Percentiles rank a stretch among this genome's conserved stretches.
Evolutionary conservation across 345 rosid genomes (phyloP).

Genomic region (Murraya paniculata): DNA sequence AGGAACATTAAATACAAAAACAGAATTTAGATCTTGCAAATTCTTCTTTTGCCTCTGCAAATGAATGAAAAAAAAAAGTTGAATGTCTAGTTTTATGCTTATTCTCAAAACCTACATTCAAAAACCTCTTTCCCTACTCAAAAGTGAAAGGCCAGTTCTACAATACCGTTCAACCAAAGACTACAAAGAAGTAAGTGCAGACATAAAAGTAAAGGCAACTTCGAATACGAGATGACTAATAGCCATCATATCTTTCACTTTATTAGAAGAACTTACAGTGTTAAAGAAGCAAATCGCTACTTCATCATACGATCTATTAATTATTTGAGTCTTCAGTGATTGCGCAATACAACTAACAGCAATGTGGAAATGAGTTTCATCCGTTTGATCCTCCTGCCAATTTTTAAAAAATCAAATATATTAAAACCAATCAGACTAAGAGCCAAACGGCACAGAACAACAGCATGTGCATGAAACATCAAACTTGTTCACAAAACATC

Average conservation of each 20-base stretch:
- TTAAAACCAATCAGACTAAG: not conserved
- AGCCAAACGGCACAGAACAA: slow-evolving; percentile 2
- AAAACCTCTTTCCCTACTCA: not conserved
- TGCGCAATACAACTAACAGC: slow-evolving; percentile 68
- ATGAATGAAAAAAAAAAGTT: slow-evolving; percentile 11
- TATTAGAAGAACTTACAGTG: slow-evolving; percentile 52
- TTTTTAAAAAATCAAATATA: not conserved
- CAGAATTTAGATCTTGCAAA: slow-evolving; percentile 75
- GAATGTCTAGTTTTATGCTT: not conserved
- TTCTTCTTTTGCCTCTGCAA: slow-evolving; percentile 92
- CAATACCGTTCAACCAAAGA: not conserved
- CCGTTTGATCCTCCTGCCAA: slow-evolving; percentile 56
- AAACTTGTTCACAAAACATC: not conserved
- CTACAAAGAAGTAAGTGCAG: not conserved
- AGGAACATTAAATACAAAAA: slow-evolving; percentile 72
- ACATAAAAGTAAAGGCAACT: not conserved
- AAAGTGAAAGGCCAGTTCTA: not conserved
- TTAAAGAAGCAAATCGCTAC: slow-evolving; percentile 89
- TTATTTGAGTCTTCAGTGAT: slow-evolving; percentile 76
- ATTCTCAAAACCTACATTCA: not conserved
- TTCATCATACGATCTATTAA: slow-evolving; percentile 76
- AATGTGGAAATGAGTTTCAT: slow-evolving; percentile 69
- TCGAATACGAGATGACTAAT: not conserved
- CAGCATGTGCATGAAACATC: not conserved
- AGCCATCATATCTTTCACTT: not conserved